phyloP scores from a whole-genome alignment of 1,284 basidiomycete genomes.

The Trichosporon sp. region DNA sequence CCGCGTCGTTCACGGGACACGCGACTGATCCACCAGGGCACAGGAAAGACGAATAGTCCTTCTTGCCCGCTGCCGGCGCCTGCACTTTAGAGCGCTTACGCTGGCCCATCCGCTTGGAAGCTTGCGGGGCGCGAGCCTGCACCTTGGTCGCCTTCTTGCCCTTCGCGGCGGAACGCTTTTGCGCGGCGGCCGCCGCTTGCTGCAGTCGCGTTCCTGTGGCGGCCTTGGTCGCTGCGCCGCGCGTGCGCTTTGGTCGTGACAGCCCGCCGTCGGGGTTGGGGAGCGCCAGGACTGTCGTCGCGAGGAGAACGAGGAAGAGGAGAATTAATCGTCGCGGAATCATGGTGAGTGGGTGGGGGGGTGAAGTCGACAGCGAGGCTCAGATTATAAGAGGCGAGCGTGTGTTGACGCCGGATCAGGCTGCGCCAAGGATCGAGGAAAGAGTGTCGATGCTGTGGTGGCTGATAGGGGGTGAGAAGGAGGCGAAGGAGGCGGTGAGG shows the following conservation, averaged over 20 bases:
- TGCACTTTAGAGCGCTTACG: constrained; percentile 31
- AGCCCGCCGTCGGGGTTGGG: background rate
- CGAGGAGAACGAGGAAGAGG: constrained; percentile 6
- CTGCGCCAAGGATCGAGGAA: constrained; percentile 1
- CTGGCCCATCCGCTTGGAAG: constrained; percentile 52
- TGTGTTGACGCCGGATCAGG: background rate
- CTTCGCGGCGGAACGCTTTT: constrained; percentile 1
- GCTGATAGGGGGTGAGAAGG: background rate
- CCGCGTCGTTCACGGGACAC: constrained; percentile 50
- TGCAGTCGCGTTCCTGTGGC: constrained; percentile 3
- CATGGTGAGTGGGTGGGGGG: background rate
- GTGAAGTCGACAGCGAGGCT: background rate
- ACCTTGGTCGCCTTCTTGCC: constrained; percentile 33
- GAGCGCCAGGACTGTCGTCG: background rate
- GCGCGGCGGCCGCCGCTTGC: constrained; percentile 5
- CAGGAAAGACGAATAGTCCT: constrained; percentile 57
- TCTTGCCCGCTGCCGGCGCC: constrained; percentile 46
- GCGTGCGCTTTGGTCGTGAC: background rate
- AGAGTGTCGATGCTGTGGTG: background rate
- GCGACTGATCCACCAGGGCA: constrained; percentile 54
- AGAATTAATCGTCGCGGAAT: constrained; percentile 6
- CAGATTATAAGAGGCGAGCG: background rate
- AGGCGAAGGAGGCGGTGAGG: background rate
- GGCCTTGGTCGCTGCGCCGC: constrained; percentile 2
- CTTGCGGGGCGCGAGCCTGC: constrained; percentile 45